These are phyloP conservation scores for Hamigera avellanea DNA, from an alignment of 495 filamentous ascomycete species.

Conservation along the genomic window DNA sequence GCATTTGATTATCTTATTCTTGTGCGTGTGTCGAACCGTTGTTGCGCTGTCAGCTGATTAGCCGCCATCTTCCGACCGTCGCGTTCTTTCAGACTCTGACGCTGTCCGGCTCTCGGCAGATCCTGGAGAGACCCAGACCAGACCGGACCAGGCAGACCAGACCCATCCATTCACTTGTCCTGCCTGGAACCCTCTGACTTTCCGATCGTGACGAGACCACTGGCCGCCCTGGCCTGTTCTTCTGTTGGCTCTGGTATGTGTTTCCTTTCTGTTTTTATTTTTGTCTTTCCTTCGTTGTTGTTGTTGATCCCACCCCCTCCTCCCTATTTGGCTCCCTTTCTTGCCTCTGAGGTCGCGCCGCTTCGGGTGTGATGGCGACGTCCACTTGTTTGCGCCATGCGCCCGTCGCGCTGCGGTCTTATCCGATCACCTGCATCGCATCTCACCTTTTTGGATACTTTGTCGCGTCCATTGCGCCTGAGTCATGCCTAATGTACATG, in stretches of 20 bases:
- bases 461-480: constrained; percentile 1
- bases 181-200: constrained; percentile 6
- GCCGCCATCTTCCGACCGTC: constrained; percentile 6
- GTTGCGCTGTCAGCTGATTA: constrained; percentile 12
- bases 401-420: constrained; percentile 13
- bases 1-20: too few relatives aligned
- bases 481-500: too few relatives aligned
- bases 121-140: constrained; percentile 1
- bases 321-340: constrained; percentile 1
- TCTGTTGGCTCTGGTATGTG: constrained; percentile 10
- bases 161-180: constrained; percentile 13
- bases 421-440: not conserved
- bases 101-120: not conserved
- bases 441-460: not conserved
- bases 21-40: too few relatives aligned
- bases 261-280: constrained; percentile 2
- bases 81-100: constrained; percentile 1
- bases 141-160: constrained; percentile 8
- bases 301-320: constrained; percentile 1
- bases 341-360: not conserved
- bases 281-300: constrained; percentile 1
- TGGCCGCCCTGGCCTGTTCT: constrained; percentile 1
- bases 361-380: constrained; percentile 5
- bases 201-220: not conserved
- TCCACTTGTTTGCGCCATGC: constrained; percentile 9